Conservation (phyloP, 108 stramenopile genomes). For the Skeletonema menzelii region DNA sequence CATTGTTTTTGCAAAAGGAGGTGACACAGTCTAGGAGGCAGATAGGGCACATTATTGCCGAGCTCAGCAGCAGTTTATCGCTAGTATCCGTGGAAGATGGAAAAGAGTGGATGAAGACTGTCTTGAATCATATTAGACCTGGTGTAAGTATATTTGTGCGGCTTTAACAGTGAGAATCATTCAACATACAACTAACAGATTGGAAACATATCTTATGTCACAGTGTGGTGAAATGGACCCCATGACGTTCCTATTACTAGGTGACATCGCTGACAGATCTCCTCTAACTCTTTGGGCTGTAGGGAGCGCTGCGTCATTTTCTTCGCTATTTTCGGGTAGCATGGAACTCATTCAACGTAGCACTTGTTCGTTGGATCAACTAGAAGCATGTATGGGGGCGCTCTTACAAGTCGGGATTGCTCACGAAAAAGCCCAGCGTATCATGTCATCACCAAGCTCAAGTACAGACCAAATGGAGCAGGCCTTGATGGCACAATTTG, state of each 20-base stretch:
- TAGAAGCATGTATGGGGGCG: constrained; percentile 28
- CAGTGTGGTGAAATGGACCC: constrained; percentile 29
- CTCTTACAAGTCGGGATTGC: constrained; percentile 45
- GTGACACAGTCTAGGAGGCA: constrained; percentile 11
- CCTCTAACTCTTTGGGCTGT: constrained; percentile 47
- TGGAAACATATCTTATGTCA: background rate
- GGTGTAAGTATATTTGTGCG: constrained; percentile 19
- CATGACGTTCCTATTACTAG: constrained; percentile 40
- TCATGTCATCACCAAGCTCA: constrained; percentile 1
- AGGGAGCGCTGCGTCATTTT: constrained; percentile 12
- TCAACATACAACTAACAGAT: background rate
- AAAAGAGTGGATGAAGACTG: constrained; percentile 11
- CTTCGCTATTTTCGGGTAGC: constrained; percentile 7
- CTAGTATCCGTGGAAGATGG: constrained; percentile 13
- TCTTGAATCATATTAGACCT: constrained; percentile 10
- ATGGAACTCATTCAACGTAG: constrained; percentile 1
- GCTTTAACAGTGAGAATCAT: background rate
- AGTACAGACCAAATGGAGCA: constrained; percentile 26
- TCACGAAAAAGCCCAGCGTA: constrained; percentile 47
- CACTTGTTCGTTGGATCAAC: constrained; percentile 5
- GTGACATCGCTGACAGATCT: constrained; percentile 60
- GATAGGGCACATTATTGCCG: constrained; percentile 66
- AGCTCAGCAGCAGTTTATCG: constrained; percentile 42
- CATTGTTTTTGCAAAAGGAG: constrained; percentile 18
- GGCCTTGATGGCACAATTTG: constrained; percentile 11